Evolutionary conservation across 371 early-diverging fungal species (phyloP), one percentile per base, ranked within the genome.

Genomic region (Mortierella sp.): DNA sequence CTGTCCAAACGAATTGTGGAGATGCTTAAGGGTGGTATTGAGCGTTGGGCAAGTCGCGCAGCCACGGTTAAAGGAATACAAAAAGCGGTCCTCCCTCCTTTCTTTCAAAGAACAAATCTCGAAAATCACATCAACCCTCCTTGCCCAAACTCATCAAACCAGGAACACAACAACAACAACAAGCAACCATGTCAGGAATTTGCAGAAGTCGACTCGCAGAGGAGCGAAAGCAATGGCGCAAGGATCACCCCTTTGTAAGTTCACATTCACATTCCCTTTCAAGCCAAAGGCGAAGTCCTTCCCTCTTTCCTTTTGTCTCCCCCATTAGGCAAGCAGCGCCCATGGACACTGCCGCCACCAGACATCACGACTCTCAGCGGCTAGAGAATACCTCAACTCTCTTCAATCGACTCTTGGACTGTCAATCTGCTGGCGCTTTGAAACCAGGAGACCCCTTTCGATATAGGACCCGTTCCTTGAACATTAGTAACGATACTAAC

Each of bases 141-240:
- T 16, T 39, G 19, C 19, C 37, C 37, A 8, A 61, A 61, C 19
- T 34, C 61, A 22, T 50, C 61, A 61, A 61, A 31, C n/a, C n/a
- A 43, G n/a, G 44, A 26, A 66, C 13, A 7, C 47, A 66, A 66
- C 47, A 47, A 29, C 66, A 65, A n/a, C 47, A 48, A 58, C 34
- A 61, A 31, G 47, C 52, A 64, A 72, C 39, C 68, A 86, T 86
- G 86, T 90, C 93, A 47, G 94, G 94, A 68, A 94, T 96, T 77
- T 91, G 94, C 66, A 89, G 89, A 67, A 89, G 87, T 61, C 92
- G 99, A 43, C 89, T 99, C 50, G 90, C 94, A 74, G 97, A 98
- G 87, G 99, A 99, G 88, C 90, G 99, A 68, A 97, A 97, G 85
- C 97, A 96, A 80, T 99, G 99, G 99, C 86, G 99, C 70, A 98